Conservation (phyloP, 2,329 filamentous ascomycete species). For the Pseudogymnoascus sp. region DNA sequence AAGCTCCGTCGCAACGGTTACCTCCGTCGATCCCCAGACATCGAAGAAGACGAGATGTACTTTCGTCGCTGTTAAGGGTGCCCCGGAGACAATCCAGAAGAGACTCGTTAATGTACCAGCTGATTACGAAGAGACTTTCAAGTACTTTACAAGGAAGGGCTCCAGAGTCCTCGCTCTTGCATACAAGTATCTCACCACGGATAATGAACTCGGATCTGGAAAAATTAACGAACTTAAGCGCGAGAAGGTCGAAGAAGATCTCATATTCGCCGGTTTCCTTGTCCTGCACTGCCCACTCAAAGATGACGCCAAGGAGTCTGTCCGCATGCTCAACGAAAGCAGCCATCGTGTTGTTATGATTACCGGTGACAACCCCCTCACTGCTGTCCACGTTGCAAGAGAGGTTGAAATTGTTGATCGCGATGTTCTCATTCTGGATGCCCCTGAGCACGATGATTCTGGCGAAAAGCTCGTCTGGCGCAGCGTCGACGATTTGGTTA, state of each 20-base stretch:
- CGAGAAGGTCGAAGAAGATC: slow-evolving; percentile 76
- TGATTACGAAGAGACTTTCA: slow-evolving; percentile 96
- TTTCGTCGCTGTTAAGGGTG: slow-evolving; percentile 93
- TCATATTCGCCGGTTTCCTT: slow-evolving; percentile 90
- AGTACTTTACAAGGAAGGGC: slow-evolving; percentile 93
- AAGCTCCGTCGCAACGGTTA: slow-evolving; percentile 82
- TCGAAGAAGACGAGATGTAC: slow-evolving; percentile 74
- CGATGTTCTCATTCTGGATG: slow-evolving; percentile 88
- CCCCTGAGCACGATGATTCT: slow-evolving; percentile 78
- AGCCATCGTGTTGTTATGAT: slow-evolving; percentile 99
- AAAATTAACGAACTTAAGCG: slow-evolving; percentile 92
- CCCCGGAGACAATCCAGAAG: slow-evolving; percentile 90
- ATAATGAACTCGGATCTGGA: slow-evolving; percentile 71
- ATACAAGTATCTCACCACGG: slow-evolving; percentile 81
- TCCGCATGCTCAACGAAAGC: slow-evolving; percentile 97
- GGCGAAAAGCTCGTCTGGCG: slow-evolving; percentile 85
- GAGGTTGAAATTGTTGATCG: slow-evolving; percentile 97
- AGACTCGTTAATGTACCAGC: slow-evolving; percentile 78
- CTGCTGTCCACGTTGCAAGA: slow-evolving; percentile 87
- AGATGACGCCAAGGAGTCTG: slow-evolving; percentile 86
- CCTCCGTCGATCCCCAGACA: slow-evolving; percentile 60
- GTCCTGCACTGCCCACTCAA: slow-evolving; percentile 94
- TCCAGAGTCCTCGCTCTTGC: slow-evolving; percentile 88
- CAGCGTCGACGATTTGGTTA: slow-evolving; percentile 84
- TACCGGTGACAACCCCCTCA: slow-evolving; percentile 94